Evolutionary conservation across 2,329 filamentous ascomycete species (phyloP).

Genomic region (Alternaria ventricosa): DNA sequence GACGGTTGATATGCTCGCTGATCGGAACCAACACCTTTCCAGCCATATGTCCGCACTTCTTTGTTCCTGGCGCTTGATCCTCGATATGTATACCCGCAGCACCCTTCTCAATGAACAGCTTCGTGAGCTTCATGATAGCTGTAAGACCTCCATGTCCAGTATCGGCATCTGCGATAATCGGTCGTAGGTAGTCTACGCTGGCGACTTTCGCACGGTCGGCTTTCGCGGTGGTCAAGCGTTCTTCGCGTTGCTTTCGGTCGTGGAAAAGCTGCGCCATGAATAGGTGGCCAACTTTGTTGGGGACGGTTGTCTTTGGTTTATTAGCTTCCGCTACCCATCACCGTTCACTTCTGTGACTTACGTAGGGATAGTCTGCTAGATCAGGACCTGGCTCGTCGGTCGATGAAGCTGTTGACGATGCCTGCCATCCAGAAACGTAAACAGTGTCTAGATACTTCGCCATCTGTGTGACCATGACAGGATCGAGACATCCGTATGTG

Average conservation of each 20-base stretch:
- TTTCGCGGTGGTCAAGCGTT: conserved; percentile 80
- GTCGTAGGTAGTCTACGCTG: conserved; percentile 91
- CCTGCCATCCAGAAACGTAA: conserved; percentile 99
- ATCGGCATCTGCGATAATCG: conserved; percentile 95
- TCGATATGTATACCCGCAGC: conserved; percentile 98
- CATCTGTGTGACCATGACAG: conserved; percentile 99
- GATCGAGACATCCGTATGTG: conserved; percentile 97
- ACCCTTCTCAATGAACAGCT: conserved; percentile 95
- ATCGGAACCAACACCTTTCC: conserved; percentile 97
- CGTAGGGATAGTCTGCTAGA: conserved; percentile 89
- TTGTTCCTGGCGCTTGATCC: conserved; percentile 96
- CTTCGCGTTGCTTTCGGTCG: conserved; percentile 97
- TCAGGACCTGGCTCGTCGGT: conserved; percentile 97
- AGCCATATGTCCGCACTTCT: conserved; percentile 99
- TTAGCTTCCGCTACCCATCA: conserved; percentile 15
- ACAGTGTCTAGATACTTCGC: conserved; percentile 98
- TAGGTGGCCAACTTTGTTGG: conserved; percentile 96
- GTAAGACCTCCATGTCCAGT: conserved; percentile 96
- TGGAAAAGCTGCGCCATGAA: conserved; percentile 99
- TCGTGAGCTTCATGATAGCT: conserved; percentile 99
- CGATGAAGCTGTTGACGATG: conserved; percentile 91
- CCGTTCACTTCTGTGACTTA: conserved; percentile 23
- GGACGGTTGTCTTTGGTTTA: conserved; percentile 81
- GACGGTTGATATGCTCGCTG: conserved; percentile 95
- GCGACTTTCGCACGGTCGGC: conserved; percentile 73